Conservation (phyloP, 306 rosid genomes). For the Acacia crassicarpa region DNA sequence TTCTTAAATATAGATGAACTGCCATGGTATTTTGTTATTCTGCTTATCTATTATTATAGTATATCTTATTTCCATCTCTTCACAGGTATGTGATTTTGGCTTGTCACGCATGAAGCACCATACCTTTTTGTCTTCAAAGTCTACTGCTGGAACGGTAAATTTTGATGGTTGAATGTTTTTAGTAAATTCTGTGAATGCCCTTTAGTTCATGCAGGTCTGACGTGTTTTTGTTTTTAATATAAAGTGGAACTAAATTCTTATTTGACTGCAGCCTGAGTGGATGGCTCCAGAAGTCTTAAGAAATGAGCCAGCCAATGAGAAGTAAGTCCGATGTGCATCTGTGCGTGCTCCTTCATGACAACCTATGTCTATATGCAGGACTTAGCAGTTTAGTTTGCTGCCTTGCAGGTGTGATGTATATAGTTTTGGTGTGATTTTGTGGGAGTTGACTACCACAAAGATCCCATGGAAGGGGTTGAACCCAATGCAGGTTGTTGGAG, state of each 20-base stretch:
- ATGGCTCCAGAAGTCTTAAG: conserved; percentile 98
- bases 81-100: conserved; percentile 97
- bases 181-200: conserved; percentile 18
- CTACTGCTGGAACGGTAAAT: conserved; percentile 99
- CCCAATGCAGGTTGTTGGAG: conserved; percentile 99
- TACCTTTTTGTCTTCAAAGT: conserved; percentile 91
- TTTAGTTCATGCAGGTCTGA: conserved; percentile 20
- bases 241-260: conserved; percentile 23
- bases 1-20: conserved; percentile 17
- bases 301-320: conserved; percentile 94
- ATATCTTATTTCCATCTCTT: conserved; percentile 25
- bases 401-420: conserved; percentile 95
- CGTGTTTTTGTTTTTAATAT: conserved; percentile 4
- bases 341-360: conserved; percentile 16
- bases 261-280: conserved; percentile 94
- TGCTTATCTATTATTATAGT: not conserved
- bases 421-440: conserved; percentile 95
- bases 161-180: conserved; percentile 19
- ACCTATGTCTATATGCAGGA: conserved; percentile 15
- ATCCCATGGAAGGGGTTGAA: conserved; percentile 98
- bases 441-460: conserved; percentile 77
- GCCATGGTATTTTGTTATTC: not conserved
- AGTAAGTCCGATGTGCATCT: conserved; percentile 49
- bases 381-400: conserved; percentile 29
- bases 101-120: conserved; percentile 93